These are phyloP conservation scores for Mariannaea elegans DNA, from an alignment of 2,329 filamentous ascomycete genomes.

Conservation along the genomic window DNA sequence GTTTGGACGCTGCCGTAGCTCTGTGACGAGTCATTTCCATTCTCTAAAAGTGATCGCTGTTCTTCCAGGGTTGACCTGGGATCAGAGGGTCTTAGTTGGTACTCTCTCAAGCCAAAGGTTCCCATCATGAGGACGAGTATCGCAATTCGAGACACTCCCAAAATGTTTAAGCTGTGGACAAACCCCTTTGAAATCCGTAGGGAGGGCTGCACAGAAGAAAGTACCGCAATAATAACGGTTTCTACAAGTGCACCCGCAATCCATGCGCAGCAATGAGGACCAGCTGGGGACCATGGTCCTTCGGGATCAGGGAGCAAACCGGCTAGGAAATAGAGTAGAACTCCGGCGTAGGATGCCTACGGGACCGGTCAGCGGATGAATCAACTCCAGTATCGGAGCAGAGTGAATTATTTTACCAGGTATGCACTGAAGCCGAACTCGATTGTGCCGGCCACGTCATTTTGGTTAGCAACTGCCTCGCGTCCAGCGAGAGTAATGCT, in stretches of 20 bases:
- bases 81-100: slow-evolving; percentile 38
- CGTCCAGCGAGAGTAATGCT: slow-evolving; percentile 45
- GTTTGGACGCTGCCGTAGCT: slow-evolving; percentile 41
- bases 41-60: slow-evolving; percentile 50
- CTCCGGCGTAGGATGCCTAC: slow-evolving; percentile 51
- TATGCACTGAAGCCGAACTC: slow-evolving; percentile 53
- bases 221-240: slow-evolving; percentile 47
- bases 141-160: slow-evolving; percentile 45
- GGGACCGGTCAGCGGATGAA: slow-evolving; percentile 6
- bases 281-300: slow-evolving; percentile 52
- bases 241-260: slow-evolving; percentile 47
- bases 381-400: neutral
- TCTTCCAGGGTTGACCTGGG: slow-evolving; percentile 46
- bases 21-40: slow-evolving; percentile 44
- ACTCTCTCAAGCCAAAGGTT: slow-evolving; percentile 43
- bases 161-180: slow-evolving; percentile 42
- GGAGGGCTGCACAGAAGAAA: slow-evolving; percentile 40
- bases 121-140: slow-evolving; percentile 48
- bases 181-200: slow-evolving; percentile 43
- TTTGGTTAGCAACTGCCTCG: slow-evolving; percentile 43
- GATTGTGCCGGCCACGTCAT: slow-evolving; percentile 36
- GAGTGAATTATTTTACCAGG: slow-evolving; percentile 40
- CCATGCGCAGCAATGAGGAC: slow-evolving; percentile 51
- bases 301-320: slow-evolving; percentile 55
- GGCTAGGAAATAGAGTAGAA: slow-evolving; percentile 52